These are phyloP conservation scores for Dryas alaskensis DNA, from an alignment of 306 rosid species.

Conservation along the genomic window DNA sequence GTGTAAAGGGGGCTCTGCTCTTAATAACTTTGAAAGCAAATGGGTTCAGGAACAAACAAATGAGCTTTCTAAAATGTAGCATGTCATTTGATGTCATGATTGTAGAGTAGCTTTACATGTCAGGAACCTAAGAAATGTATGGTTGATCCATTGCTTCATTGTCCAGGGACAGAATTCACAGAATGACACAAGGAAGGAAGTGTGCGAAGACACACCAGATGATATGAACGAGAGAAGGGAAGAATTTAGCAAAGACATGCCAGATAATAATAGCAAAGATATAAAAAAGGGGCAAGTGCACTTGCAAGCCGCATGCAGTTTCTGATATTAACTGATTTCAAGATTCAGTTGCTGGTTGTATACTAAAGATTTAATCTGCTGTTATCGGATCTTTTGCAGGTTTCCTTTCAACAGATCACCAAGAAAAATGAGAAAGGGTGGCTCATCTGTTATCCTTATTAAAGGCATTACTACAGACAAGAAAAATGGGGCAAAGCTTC, in stretches of 20 bases:
- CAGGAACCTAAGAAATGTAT: conserved; percentile 25
- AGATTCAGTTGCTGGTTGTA: conserved; percentile 4
- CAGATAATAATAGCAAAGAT: conserved; percentile 26
- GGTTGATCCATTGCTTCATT: conserved; percentile 25
- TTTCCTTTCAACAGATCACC: conserved; percentile 37
- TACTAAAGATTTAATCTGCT: conserved; percentile 7
- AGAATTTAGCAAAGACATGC: conserved; percentile 19
- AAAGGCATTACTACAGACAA: conserved; percentile 35
- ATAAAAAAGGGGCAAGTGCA: conserved; percentile 47
- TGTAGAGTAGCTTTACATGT: not conserved
- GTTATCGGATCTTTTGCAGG: conserved; percentile 31
- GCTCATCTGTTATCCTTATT: conserved; percentile 40
- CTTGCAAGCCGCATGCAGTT: not conserved
- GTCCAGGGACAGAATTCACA: conserved; percentile 43
- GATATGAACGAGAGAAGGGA: conserved; percentile 4
- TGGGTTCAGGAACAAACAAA: not conserved
- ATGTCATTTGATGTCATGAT: not conserved
- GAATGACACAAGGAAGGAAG: conserved; percentile 33
- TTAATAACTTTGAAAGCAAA: conserved; percentile 8
- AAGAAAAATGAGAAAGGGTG: conserved; percentile 36
- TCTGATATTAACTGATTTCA: conserved; percentile 4
- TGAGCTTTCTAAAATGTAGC: not conserved
- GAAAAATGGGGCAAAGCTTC: conserved; percentile 37
- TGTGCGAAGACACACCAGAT: conserved; percentile 16
- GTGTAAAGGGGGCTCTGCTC: conserved; percentile 10